These are phyloP conservation scores for Coniochaeta hoffmannii DNA, from an alignment of 2,329 filamentous ascomycete genomes.

Conservation along the genomic window DNA sequence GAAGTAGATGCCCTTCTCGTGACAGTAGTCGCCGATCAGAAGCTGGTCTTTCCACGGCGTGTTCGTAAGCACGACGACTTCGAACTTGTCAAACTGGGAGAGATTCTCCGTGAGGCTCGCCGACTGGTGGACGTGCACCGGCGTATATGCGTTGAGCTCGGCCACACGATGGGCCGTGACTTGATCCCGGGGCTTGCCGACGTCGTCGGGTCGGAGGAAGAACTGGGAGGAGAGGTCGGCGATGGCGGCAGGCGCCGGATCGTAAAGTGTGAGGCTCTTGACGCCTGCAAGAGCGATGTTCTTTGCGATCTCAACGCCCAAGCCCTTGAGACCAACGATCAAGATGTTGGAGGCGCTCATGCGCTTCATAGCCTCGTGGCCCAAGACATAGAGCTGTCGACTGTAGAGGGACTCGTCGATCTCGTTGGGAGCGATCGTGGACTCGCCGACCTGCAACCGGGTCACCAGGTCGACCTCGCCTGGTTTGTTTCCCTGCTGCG, in stretches of 20 bases:
- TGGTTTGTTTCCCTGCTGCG: constrained; percentile 41
- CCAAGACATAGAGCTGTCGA: constrained; percentile 64
- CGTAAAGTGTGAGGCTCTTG: constrained; percentile 91
- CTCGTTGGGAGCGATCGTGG: constrained; percentile 45
- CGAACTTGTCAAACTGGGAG: constrained; percentile 79
- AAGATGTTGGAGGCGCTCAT: constrained; percentile 96
- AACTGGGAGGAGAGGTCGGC: constrained; percentile 94
- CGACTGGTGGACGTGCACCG: constrained; percentile 68
- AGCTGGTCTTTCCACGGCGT: constrained; percentile 75
- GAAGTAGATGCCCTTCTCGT: constrained; percentile 86
- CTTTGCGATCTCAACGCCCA: constrained; percentile 97
- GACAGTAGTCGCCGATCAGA: constrained; percentile 84
- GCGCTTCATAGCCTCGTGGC: constrained; percentile 90
- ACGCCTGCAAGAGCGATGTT: constrained; percentile 97
- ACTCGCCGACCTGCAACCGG: constrained; percentile 58
- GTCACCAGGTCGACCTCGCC: constrained; percentile 56
- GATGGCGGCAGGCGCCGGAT: constrained; percentile 76
- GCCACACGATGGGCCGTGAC: constrained; percentile 84
- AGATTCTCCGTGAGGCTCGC: constrained; percentile 65
- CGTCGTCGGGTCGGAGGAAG: constrained; percentile 81
- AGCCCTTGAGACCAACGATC: constrained; percentile 81
- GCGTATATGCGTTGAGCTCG: constrained; percentile 94
- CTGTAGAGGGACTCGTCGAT: constrained; percentile 71
- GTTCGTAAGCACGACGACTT: constrained; percentile 86
- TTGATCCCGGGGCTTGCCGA: constrained; percentile 83